Base-by-base conservation (phyloP, 495 filamentous ascomycete genomes). In the Halenospora varia region DNA sequence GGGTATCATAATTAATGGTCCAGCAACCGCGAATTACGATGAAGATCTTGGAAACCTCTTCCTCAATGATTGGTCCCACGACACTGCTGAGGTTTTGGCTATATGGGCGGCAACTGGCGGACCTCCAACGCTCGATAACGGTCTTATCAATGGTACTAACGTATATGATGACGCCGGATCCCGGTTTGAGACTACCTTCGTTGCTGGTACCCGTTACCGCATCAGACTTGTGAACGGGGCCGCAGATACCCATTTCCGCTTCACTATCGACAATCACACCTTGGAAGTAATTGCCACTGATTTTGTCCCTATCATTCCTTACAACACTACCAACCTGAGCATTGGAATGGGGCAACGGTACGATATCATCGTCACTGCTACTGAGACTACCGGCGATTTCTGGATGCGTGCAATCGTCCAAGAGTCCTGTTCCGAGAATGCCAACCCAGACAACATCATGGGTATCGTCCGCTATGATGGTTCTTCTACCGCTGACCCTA, bases 311-410 rank as follows among this genome's bases (percentile, higher is more conserved):
- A 76, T 82, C 18, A 50, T 67, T 1, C 77, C 80, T 0, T 82
- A 73, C 69, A 62, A 75, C 19, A 60, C 70, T 8, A 71, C 71
- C 25, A 50, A 88, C 9, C 64, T 71, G 24, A 70, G 20, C 85
- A 75, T 90, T 51, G 83, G 69, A 20, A 89, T 77, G 55, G 73
- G 77, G 1, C 79, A 84, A 62, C 74, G 83, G 4, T 75, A 79
- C 41, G 81, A 85, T 66, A 67, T 85, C n/a, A 69, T 85, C 13
- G 73, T 83, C 41, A 68, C 71, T 19, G 77, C 75, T 2, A 68
- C 66, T 23, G 66, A 69, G 50, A 53, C 48, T 1, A 24, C 55
- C 3, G 62, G 60, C 20, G 65, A 71, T 47, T 75, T 67, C 56
- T 73, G 66, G 68, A 72, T 78, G 64, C 74, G 76, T 53, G 73